Evolutionary conservation across 164 flowering plant genomes (phyloP), one percentile per base, ranked within the genome.

Genomic region (Echeveria elegans): DNA sequence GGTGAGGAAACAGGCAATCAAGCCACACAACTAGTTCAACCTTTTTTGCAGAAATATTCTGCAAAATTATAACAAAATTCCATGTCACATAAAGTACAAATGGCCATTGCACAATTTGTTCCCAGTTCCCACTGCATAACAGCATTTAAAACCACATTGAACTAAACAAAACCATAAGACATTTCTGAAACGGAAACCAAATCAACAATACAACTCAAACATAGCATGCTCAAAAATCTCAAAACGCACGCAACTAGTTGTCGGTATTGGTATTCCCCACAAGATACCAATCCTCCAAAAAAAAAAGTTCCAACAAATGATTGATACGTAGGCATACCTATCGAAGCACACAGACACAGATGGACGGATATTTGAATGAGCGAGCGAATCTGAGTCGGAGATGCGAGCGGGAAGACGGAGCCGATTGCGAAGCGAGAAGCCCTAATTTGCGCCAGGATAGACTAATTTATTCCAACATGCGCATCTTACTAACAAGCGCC

Each of bases 331-430:
- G 18, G 19, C 4, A 56, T 56, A 28, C 61, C 18, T 56, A 56
- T 6, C 61, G 15, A 26, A 30, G 26, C 30, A 24, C 15, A 53
- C 0, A 53, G 14, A 28, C n/a, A 14, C 4, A 12, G 16, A 28
- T 18, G 7, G 3, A 56, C 26, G n/a, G n/a, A 23, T 1, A 50
- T 5, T 50, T 50, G 56, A 21, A 21, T n/a, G 56, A 50, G 28
- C 21, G 56, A 21, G 56, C 56, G 26, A 50, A 1, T 23, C 28
- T n/a, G 24, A n/a, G 56, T 15, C 18, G 61, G 32, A 26, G 61
- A 56, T 56, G 14, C 61, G 19, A 53, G 60, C 60, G 60, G 60
- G 31, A 53, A 53, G 60, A 56, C 32, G 31, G 16, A 56, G 61
- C 61, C 61, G 61, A 56, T 56, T 56, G 19, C 61, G 61, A 56